Conservation (phyloP, 1,284 basidiomycete genomes). For the Ganoderma lingzhi region DNA sequence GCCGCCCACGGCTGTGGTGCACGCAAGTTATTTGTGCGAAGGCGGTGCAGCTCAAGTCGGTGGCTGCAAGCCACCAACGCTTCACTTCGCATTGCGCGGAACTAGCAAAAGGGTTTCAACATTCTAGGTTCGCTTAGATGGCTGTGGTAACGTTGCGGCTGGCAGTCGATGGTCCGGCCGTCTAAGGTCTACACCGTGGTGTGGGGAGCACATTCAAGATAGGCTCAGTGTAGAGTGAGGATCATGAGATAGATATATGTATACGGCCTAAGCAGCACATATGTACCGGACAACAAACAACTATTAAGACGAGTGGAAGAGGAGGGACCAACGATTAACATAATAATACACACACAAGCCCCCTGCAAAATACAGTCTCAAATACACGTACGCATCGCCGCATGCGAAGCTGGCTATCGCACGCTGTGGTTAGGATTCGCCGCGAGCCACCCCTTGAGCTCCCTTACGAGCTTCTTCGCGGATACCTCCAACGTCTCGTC, state of each 20-base stretch:
- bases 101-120: not conserved
- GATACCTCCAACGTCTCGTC: conserved; percentile 67
- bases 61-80: not conserved
- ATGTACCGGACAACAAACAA: not conserved
- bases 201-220: no score
- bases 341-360: not conserved
- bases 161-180: no score
- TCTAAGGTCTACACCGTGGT: no score
- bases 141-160: no score
- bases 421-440: conserved; percentile 20
- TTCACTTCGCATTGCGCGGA: not conserved
- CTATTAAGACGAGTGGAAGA: not conserved
- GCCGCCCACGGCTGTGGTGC: not conserved
- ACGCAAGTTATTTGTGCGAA: not conserved
- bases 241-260: no score
- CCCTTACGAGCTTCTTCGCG: conserved; percentile 59
- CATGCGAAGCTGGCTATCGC: not conserved
- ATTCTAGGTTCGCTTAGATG: not conserved
- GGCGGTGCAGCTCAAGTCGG: not conserved
- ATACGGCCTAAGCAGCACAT: no score
- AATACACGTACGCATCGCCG: not conserved
- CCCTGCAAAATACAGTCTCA: not conserved
- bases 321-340: not conserved
- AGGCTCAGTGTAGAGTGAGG: no score
- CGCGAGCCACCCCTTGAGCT: conserved; percentile 42